Base-by-base conservation (phyloP, 1,139 yeast genomes). In the Groenewaldozyma auringiensis region DNA sequence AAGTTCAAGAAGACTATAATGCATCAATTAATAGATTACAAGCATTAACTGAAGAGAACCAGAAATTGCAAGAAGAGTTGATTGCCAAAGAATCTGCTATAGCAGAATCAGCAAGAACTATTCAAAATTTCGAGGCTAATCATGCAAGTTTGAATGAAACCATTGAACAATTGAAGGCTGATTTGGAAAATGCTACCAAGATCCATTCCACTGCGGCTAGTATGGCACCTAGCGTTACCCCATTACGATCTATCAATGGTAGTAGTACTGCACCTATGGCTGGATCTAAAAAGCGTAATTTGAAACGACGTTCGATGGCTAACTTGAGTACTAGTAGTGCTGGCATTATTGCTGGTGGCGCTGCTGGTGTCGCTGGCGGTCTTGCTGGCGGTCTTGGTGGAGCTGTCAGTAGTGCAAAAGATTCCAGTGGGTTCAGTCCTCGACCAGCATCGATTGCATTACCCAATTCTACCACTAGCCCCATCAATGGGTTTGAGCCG, bases 101-200 rank as follows among this genome's bases (percentile, higher is more conserved):
- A 9, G 52, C 48, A 8, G 57, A 56, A 21, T 58, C 66, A 21
- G 54, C 60, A 14, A 49, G 52, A 45, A 53, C 60, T 16, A 51
- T 62, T 38, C 53, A 61, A 48, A 57, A 57, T 40, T 57, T 58
- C 47, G 65, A 62, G 45, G 57, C 53, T 32, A 53, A 56, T 34
- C 60, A 61, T 44, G 48, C 54, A 18, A 53, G 63, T 2, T 68
- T 86, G 61, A 81, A 80, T 60, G 72, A 76, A 40, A 81, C 83
- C 48, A 81, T 83, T 48, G 79, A 78, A 50, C 81, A 82, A 58
- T 71, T 85, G 63, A 83, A 83, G 62, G 71, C 72, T 39, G 87
- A 82, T 60, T 68, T 82, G 50, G 75, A 81, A 40, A 63, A 59
- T 42, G 62, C 70, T 21, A 64, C 64, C 46, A 69, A 67, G 51